Base-by-base conservation (phyloP, 2,329 filamentous ascomycete species). In the Zymoseptoria tritici region DNA sequence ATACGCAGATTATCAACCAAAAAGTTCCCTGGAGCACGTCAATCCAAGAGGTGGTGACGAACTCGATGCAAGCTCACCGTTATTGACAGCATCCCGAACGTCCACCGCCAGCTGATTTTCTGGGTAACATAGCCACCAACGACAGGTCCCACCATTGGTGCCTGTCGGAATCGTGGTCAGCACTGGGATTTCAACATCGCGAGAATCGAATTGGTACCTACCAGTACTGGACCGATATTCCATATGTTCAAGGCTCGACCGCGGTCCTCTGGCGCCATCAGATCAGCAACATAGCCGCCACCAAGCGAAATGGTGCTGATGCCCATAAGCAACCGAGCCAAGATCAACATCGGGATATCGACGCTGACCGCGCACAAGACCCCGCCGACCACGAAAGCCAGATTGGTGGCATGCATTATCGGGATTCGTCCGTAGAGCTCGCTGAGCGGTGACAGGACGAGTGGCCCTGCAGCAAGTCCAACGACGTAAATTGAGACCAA, bases 401-500 rank as follows among this genome's bases (percentile, higher is more conserved):
- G 13, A 20, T 51, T 57, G 19, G 46, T 42, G 26, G 20, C 11
- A 24, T 60, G 58, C n/a, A 66, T 66, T 8, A 70, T 54, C 9
- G 57, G 59, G 19, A 62, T 69, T n/a, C 73, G 64, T 4, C 73
- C 73, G 54, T 72, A 74, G 3, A 73, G 61, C 57, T 75, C 73
- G 9, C 64, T 68, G 13, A 79, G 62, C 0, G 78, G 78, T 4
- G 76, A 76, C 26, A 79, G 73, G 24, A 73, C 54, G 5, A 79
- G 64, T 0, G 77, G 78, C 2, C 78, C 78, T 56, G 78, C 71
- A 0, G 76, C 76, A 59, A 77, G 79, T 0, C 20, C 87, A 0
- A 89, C 75, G 2, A 90, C 78, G 70, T 87, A 72, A 24, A 89
- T 80, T 0, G 84, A 87, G 0, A 90, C 84, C 31, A 71, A 29